Conservation (phyloP, 306 rosid genomes). For the Biancaea sappan region DNA sequence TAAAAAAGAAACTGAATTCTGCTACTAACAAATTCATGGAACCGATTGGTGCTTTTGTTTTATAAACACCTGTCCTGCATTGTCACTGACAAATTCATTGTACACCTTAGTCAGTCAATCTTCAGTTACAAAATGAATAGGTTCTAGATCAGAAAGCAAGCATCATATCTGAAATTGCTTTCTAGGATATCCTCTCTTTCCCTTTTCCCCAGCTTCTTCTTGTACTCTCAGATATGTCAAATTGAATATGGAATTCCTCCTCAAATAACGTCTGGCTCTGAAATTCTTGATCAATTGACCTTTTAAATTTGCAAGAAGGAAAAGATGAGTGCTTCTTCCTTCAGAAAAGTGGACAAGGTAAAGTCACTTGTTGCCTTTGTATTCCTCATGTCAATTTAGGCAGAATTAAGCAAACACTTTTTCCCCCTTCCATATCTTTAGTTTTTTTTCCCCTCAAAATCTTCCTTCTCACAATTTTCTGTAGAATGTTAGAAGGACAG, state of each 20-base stretch:
- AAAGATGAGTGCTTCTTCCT: conserved; percentile 27
- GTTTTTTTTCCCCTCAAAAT: not conserved
- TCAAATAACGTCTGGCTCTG: not conserved
- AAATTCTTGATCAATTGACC: not conserved
- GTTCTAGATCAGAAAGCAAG: conserved; percentile 12
- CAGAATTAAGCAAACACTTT: not conserved
- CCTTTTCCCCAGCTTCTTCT: not conserved
- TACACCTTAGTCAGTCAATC: not conserved
- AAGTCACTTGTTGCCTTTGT: not conserved
- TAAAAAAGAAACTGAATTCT: conserved; percentile 22
- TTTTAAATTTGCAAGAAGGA: conserved; percentile 23
- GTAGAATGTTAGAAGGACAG: not conserved
- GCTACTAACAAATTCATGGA: conserved; percentile 27
- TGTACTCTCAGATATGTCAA: not conserved
- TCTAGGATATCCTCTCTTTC: conserved; percentile 23
- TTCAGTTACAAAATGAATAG: conserved; percentile 11
- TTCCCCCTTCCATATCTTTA: not conserved
- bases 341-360: conserved; percentile 36
- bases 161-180: not conserved
- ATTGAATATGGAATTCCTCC: conserved; percentile 20
- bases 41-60: not conserved
- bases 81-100: not conserved
- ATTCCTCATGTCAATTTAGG: not conserved
- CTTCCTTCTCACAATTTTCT: conserved; percentile 4
- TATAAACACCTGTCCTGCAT: conserved; percentile 4